phyloP scores from a whole-genome alignment of 208 protist species.

The Leishmania lainsoni region DNA sequence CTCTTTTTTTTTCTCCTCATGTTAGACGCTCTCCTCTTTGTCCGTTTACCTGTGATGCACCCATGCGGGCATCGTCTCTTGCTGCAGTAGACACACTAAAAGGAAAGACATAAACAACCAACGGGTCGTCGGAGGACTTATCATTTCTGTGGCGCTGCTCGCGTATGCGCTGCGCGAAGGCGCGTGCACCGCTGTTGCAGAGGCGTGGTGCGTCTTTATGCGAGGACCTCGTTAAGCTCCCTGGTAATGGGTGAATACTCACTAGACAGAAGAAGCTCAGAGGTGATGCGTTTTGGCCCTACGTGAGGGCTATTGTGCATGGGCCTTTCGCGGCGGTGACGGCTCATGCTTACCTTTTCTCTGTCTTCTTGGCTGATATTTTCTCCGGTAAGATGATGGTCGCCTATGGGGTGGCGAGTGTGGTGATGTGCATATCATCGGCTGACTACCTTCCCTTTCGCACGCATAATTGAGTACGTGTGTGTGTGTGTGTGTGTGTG shows the following conservation, averaged over 20 bases:
- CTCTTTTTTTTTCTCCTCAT: neutral
- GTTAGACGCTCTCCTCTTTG: neutral
- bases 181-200: neutral
- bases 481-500: neutral
- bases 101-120: neutral
- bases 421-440: neutral
- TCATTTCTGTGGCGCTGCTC: neutral
- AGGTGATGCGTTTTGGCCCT: neutral
- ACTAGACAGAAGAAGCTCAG: neutral
- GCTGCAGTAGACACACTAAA: neutral
- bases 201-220: neutral
- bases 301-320: neutral
- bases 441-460: neutral
- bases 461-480: neutral
- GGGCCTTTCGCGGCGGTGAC: constrained; percentile 1
- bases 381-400: neutral
- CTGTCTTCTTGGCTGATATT: neutral
- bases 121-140: neutral
- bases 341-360: neutral
- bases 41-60: neutral
- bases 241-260: neutral
- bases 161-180: neutral
- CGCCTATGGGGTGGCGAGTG: neutral
- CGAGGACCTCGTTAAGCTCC: no score
- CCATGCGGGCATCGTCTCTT: constrained; percentile 1